phyloP scores from a whole-genome alignment of 108 stramenopile species.

The Craspedostauros australis region DNA sequence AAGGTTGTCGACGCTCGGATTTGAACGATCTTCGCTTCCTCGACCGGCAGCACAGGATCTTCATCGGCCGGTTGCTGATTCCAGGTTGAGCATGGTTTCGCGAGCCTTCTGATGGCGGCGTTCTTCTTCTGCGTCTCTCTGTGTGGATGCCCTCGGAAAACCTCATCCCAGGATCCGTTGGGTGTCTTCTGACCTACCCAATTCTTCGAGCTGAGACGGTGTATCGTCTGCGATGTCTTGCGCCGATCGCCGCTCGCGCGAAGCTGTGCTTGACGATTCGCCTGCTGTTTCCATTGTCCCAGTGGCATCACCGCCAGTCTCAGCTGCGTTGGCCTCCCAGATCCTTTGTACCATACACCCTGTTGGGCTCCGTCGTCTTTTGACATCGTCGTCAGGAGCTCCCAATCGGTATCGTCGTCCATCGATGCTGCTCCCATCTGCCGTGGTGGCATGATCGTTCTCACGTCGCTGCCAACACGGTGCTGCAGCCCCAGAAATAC shows the following conservation, averaged over 20 bases:
- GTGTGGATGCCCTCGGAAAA: constrained; percentile 36
- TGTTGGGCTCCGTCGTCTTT: too few species aligned
- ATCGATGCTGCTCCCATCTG: too few species aligned
- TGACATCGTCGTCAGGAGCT: too few species aligned
- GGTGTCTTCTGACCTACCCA: constrained; percentile 28
- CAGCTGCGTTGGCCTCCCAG: too few species aligned
- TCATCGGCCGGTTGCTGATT: not conserved
- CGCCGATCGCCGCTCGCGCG: constrained; percentile 9
- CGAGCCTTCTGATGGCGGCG: not conserved
- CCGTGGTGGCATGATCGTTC: too few species aligned
- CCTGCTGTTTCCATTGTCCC: constrained; percentile 1
- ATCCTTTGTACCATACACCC: too few species aligned
- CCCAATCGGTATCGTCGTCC: too few species aligned
- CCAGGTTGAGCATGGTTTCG: not conserved
- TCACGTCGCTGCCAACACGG: too few species aligned
- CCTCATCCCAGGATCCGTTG: constrained; percentile 28
- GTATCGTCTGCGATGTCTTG: not conserved
- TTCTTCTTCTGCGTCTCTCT: constrained; percentile 33
- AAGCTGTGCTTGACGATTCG: constrained; percentile 13
- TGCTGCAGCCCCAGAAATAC: too few species aligned
- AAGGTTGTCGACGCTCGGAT: too few species aligned
- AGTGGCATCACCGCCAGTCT: not conserved
- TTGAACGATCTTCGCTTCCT: too few species aligned
- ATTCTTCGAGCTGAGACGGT: constrained; percentile 23
- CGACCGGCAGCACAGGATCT: not conserved